phyloP scores from a whole-genome alignment of 495 filamentous ascomycete species.

The Astrothelium subdiscretum region DNA sequence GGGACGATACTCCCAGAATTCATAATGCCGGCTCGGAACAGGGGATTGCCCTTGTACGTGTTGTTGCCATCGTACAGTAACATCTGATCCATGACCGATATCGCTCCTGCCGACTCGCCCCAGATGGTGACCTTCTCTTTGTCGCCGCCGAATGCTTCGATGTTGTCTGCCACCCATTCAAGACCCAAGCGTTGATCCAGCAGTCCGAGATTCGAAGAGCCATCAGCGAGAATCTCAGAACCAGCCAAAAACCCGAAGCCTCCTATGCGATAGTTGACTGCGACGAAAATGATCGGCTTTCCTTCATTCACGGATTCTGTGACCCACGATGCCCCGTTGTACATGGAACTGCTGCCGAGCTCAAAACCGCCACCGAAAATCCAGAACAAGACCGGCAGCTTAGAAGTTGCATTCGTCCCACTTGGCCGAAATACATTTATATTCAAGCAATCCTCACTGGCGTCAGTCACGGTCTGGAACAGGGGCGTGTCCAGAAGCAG shows the following conservation, averaged over 20 bases:
- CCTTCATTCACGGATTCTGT: slow-evolving; percentile 38
- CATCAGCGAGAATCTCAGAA: slow-evolving; percentile 53
- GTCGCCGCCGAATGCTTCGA: slow-evolving; percentile 28
- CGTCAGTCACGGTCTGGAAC: slow-evolving; percentile 34
- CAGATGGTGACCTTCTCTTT: slow-evolving; percentile 49
- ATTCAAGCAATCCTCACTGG: slow-evolving; percentile 51
- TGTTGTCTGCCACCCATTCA: slow-evolving; percentile 28
- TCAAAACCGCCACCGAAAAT: slow-evolving; percentile 60
- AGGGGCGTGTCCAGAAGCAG: slow-evolving; percentile 44
- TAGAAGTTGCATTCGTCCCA: slow-evolving; percentile 40
- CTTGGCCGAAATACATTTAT: slow-evolving; percentile 50
- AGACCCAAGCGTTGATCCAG: slow-evolving; percentile 26
- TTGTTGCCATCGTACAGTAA: slow-evolving; percentile 55
- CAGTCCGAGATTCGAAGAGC: slow-evolving; percentile 41
- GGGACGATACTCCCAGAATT: slow-evolving; percentile 55
- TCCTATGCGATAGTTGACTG: slow-evolving; percentile 45
- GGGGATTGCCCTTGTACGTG: slow-evolving; percentile 53
- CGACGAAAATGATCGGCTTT: slow-evolving; percentile 42
- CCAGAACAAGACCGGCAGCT: slow-evolving; percentile 57
- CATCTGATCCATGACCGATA: slow-evolving; percentile 65
- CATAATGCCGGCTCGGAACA: slow-evolving; percentile 65
- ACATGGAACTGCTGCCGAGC: slow-evolving; percentile 46
- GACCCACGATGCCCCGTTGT: slow-evolving; percentile 46
- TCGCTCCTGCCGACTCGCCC: slow-evolving; percentile 62
- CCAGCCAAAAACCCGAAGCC: slow-evolving; percentile 49